Evolutionary conservation across 2,329 filamentous ascomycete species (phyloP).

Genomic region (Pyricularia sp.): DNA sequence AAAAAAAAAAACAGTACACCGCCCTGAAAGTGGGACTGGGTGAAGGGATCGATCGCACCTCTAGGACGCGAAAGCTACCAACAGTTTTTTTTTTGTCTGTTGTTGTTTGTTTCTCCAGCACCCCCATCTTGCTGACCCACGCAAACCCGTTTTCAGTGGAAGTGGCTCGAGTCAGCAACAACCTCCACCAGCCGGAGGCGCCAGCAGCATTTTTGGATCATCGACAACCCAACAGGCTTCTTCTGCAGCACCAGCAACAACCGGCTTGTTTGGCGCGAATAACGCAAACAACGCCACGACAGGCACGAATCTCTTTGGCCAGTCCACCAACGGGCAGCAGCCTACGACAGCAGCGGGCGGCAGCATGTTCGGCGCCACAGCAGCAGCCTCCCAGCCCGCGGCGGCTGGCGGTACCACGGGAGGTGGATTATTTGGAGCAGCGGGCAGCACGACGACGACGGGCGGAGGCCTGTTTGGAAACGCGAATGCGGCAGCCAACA

Average conservation of each 20-base stretch:
- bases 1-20: background rate
- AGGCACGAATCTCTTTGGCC: background rate
- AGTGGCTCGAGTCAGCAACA: conserved; percentile 12
- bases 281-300: background rate
- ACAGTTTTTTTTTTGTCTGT: conserved; percentile 5
- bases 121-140: background rate
- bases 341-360: conserved; percentile 6
- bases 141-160: background rate
- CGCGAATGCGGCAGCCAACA: background rate
- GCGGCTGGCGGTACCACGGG: conserved; percentile 3
- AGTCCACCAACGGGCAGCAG: conserved; percentile 4
- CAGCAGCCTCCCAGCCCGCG: conserved; percentile 11
- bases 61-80: conserved; percentile 13
- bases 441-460: background rate
- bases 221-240: conserved; percentile 3
- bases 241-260: conserved; percentile 1
- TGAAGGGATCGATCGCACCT: background rate
- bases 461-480: conserved; percentile 1
- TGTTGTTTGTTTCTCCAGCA: background rate
- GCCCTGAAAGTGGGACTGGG: background rate
- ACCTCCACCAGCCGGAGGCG: conserved; percentile 14
- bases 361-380: conserved; percentile 7
- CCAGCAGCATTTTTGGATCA: conserved; percentile 23
- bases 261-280: conserved; percentile 6
- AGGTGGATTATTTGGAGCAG: background rate